Evolutionary conservation across 2,329 filamentous ascomycete species (phyloP).

Genomic region (Sclerotinia spermophila): DNA sequence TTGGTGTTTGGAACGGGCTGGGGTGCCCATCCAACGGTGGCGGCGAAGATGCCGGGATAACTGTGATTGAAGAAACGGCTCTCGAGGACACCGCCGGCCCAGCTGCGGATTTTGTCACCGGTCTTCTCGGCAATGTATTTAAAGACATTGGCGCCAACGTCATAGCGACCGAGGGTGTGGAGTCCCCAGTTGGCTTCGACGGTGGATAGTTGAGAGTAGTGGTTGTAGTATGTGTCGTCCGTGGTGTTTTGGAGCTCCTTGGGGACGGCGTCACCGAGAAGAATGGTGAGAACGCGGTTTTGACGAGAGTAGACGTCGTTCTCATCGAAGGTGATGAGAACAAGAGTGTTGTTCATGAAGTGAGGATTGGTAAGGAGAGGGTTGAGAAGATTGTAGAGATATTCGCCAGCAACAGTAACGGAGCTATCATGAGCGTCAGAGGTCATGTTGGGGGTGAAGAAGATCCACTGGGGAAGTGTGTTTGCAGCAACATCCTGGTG

Average conservation of each 20-base stretch:
- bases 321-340: slow-evolving; percentile 78
- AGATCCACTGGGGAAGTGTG: slow-evolving; percentile 60
- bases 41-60: slow-evolving; percentile 42
- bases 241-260: slow-evolving; percentile 60
- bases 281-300: slow-evolving; percentile 67
- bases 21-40: slow-evolving; percentile 27
- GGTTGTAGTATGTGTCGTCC: slow-evolving; percentile 68
- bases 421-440: slow-evolving; percentile 72
- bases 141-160: slow-evolving; percentile 70
- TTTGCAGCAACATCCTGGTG: slow-evolving; percentile 60
- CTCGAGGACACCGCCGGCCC: slow-evolving; percentile 33
- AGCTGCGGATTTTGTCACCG: slow-evolving; percentile 45
- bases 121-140: slow-evolving; percentile 57
- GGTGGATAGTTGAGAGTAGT: slow-evolving; percentile 67
- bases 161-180: slow-evolving; percentile 66
- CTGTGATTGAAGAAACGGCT: slow-evolving; percentile 44
- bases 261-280: slow-evolving; percentile 73
- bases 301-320: slow-evolving; percentile 63
- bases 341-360: slow-evolving; percentile 72
- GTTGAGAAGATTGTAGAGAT: slow-evolving; percentile 64
- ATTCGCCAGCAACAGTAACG: slow-evolving; percentile 64
- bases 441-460: slow-evolving; percentile 51
- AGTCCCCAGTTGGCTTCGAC: slow-evolving; percentile 66
- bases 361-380: slow-evolving; percentile 65
- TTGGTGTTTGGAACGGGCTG: slow-evolving; percentile 38